A percentile compares a stretch with the other conserved stretches of the same genome.
phyloP scores from a whole-genome alignment of 441 rosid species.

The Eruca vesicaria region DNA sequence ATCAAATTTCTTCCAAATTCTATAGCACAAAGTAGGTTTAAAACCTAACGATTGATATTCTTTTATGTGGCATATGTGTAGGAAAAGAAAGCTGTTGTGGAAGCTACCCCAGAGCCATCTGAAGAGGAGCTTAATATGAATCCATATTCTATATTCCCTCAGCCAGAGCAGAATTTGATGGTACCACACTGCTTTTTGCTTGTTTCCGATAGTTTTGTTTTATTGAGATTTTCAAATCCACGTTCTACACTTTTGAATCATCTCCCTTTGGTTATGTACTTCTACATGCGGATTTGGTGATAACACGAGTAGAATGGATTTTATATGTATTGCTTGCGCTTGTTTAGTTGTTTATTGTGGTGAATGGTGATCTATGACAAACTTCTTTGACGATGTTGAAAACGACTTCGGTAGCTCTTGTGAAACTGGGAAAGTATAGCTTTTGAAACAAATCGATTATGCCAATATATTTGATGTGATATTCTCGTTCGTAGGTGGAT shows the following conservation, averaged over 20 bases:
- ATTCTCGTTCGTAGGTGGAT: slow-evolving; percentile 6
- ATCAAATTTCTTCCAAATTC: too few relatives aligned
- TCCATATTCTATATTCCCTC: slow-evolving; percentile 83
- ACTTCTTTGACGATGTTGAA: slow-evolving; percentile 7
- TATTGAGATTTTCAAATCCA: neutral
- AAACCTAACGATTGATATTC: too few relatives aligned
- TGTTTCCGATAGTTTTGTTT: neutral
- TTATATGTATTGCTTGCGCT: slow-evolving; percentile 20
- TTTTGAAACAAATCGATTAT: slow-evolving; percentile 6
- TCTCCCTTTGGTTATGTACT: neutral
- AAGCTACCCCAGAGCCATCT: slow-evolving; percentile 54
- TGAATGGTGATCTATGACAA: neutral
- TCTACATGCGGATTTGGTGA: neutral
- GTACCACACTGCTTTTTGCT: slow-evolving; percentile 36
- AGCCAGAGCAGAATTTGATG: slow-evolving; percentile 84
- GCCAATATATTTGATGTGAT: slow-evolving; percentile 3
- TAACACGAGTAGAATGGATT: neutral
- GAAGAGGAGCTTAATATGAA: slow-evolving; percentile 95
- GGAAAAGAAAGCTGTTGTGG: slow-evolving; percentile 58
- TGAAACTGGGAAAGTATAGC: neutral
- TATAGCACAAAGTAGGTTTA: too few relatives aligned
- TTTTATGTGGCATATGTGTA: slow-evolving; percentile 19
- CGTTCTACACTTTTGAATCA: slow-evolving; percentile 5
- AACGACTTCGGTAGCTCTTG: neutral
- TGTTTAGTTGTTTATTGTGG: slow-evolving; percentile 1